phyloP scores from a whole-genome alignment of 2,329 filamentous ascomycete genomes.

The Arthrobotrys entomopaga region DNA sequence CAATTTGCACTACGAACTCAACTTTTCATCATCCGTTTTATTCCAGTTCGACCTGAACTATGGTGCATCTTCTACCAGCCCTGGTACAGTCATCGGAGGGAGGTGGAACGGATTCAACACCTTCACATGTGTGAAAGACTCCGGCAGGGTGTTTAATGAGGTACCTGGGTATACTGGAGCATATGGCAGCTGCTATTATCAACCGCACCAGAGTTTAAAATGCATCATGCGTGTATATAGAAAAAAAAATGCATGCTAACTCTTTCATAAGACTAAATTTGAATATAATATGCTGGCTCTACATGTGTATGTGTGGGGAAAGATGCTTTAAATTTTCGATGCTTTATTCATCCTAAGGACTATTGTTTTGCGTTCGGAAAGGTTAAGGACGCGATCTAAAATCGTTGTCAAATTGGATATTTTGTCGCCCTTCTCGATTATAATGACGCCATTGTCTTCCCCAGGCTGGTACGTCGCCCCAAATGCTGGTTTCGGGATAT shows the following conservation, averaged over 20 bases:
- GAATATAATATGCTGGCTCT: too few species aligned
- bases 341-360: too few species aligned
- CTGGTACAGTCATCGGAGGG: constrained; percentile 36
- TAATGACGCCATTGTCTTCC: constrained; percentile 8
- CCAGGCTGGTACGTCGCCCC: not conserved
- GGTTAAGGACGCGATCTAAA: not conserved
- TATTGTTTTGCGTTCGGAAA: too few species aligned
- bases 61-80: constrained; percentile 3
- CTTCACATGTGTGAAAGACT: constrained; percentile 33
- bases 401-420: constrained; percentile 2
- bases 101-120: constrained; percentile 47
- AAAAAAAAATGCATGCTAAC: too few species aligned
- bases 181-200: constrained; percentile 15
- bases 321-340: not conserved
- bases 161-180: not conserved
- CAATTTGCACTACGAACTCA: constrained; percentile 44
- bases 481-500: constrained; percentile 3
- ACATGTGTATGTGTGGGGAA: too few species aligned
- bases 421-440: constrained; percentile 26
- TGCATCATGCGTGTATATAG: not conserved
- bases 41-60: constrained; percentile 44
- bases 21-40: constrained; percentile 19
- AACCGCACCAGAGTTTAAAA: constrained; percentile 25
- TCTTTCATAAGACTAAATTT: too few species aligned
- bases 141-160: constrained; percentile 10